Evolutionary conservation across 805 yeast species (phyloP).

Genomic region (Cyberlindnera bimundalis): DNA sequence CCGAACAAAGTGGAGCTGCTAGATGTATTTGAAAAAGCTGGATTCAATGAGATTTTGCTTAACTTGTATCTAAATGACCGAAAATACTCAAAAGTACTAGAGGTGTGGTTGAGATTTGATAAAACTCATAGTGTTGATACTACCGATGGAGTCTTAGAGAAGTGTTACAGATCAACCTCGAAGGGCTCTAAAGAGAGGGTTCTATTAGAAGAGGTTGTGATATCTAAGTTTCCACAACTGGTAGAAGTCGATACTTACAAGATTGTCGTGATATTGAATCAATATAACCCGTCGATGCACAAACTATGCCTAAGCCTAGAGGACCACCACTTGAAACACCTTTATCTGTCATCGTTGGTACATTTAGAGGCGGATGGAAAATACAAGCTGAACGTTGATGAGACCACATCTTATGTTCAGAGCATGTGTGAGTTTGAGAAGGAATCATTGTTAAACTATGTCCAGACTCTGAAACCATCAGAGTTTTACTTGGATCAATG

Average conservation of each 20-base stretch:
- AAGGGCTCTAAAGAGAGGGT: slow-evolving; percentile 20
- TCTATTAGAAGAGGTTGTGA: slow-evolving; percentile 18
- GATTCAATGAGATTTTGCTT: slow-evolving; percentile 56
- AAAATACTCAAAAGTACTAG: slow-evolving; percentile 48
- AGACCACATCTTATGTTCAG: slow-evolving; percentile 24
- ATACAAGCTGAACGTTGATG: slow-evolving; percentile 13
- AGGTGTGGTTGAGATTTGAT: slow-evolving; percentile 45
- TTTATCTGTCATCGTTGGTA: slow-evolving; percentile 24
- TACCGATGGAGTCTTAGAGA: slow-evolving; percentile 27
- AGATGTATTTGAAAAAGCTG: slow-evolving; percentile 48
- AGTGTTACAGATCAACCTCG: slow-evolving; percentile 25
- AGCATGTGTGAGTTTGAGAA: slow-evolving; percentile 18
- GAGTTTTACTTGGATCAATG: slow-evolving; percentile 25
- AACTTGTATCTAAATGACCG: slow-evolving; percentile 53
- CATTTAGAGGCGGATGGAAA: slow-evolving; percentile 22
- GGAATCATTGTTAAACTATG: slow-evolving; percentile 16
- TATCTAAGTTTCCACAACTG: slow-evolving; percentile 18
- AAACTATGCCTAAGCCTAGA: slow-evolving; percentile 11
- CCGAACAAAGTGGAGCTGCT: slow-evolving; percentile 46
- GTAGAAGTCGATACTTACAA: slow-evolving; percentile 29
- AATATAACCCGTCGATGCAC: slow-evolving; percentile 21
- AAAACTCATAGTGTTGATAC: slow-evolving; percentile 26
- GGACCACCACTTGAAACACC: slow-evolving; percentile 24
- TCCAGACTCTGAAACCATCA: slow-evolving; percentile 23
- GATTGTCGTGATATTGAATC: slow-evolving; percentile 28